These are phyloP conservation scores for Inosperma sp. DNA, from an alignment of 768 basidiomycete species.

Conservation along the genomic window DNA sequence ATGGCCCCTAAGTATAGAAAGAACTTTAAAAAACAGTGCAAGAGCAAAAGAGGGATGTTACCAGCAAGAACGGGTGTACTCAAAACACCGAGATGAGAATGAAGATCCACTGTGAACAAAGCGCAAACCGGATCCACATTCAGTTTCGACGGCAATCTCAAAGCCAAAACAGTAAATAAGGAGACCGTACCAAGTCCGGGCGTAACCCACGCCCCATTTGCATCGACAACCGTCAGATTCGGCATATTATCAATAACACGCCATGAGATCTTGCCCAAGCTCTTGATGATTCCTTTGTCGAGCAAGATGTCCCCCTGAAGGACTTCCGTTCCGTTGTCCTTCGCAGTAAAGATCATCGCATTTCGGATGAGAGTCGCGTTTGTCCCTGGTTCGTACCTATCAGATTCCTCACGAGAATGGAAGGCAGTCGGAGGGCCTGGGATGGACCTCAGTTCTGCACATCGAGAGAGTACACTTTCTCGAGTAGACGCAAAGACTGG, in stretches of 20 bases:
- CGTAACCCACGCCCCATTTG: constrained; percentile 62
- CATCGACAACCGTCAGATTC: constrained; percentile 55
- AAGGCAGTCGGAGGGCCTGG: constrained; percentile 40
- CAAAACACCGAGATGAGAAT: constrained; percentile 76
- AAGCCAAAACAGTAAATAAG: constrained; percentile 21
- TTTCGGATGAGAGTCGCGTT: constrained; percentile 66
- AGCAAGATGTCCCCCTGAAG: constrained; percentile 64
- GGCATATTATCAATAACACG: constrained; percentile 31
- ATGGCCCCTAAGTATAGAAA: constrained; percentile 33
- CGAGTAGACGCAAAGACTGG: constrained; percentile 11
- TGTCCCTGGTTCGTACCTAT: constrained; percentile 64
- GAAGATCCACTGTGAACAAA: constrained; percentile 54
- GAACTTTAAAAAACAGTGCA: neutral
- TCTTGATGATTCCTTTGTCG: constrained; percentile 59
- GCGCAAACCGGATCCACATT: neutral
- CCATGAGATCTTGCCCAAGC: constrained; percentile 49
- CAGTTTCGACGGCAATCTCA: neutral
- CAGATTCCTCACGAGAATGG: constrained; percentile 45
- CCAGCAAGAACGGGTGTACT: constrained; percentile 55
- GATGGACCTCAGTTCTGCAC: constrained; percentile 45
- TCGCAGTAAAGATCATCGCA: constrained; percentile 63
- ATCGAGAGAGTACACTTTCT: constrained; percentile 41
- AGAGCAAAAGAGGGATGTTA: constrained; percentile 15
- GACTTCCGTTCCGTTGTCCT: constrained; percentile 47
- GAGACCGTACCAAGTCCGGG: constrained; percentile 52